Base-by-base conservation (phyloP, 2,329 filamentous ascomycete genomes). In the Gaeumannomyces tritici region DNA sequence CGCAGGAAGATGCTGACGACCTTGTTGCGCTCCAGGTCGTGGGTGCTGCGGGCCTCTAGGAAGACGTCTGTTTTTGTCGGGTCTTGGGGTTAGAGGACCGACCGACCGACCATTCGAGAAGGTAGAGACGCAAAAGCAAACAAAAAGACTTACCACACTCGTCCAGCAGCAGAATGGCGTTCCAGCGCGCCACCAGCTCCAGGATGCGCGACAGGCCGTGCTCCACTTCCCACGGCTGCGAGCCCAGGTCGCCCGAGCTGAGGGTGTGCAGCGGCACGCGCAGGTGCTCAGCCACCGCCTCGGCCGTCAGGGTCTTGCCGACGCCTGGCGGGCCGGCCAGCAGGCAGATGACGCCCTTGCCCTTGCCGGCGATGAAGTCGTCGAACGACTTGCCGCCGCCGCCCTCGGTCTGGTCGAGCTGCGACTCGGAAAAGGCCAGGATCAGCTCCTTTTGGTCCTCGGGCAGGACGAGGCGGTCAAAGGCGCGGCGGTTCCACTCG, bases 121-220 rank as follows among this genome's bases (percentile, higher is more conserved):
- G n/a, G n/a, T n/a, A n/a, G n/a, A n/a, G n/a, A n/a, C n/a, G n/a
- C n/a, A n/a, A n/a, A n/a, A n/a, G n/a, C n/a, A n/a, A n/a, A n/a
- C n/a, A n/a, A n/a, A n/a, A n/a, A n/a, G n/a, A n/a, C n/a, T n/a
- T n/a, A n/a, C n/a, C n/a, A 27, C 84, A 87, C 75, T 91, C 88
- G 69, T 91, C 88, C 1, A 91, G 81, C 4, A 91, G 79, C 0
- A 91, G 76, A 2, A 91, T 83, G 0, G 87, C 88, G 57, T 87
- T 86, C 89, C 89, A 91, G 1, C 81, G 81, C 64, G 89, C 85
- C 1, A 89, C 88, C 64, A 93, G 86, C 69, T 90, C 86, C 64
- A 93, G 80, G 63, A 89, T 88, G 64, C 83, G 83, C 68, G 82
- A 83, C 35, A 91, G 79, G 67, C 86, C 85, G 13, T 76, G 76